Conservation (phyloP, 768 basidiomycete genomes). For the Hydnomerulius pinastri region DNA sequence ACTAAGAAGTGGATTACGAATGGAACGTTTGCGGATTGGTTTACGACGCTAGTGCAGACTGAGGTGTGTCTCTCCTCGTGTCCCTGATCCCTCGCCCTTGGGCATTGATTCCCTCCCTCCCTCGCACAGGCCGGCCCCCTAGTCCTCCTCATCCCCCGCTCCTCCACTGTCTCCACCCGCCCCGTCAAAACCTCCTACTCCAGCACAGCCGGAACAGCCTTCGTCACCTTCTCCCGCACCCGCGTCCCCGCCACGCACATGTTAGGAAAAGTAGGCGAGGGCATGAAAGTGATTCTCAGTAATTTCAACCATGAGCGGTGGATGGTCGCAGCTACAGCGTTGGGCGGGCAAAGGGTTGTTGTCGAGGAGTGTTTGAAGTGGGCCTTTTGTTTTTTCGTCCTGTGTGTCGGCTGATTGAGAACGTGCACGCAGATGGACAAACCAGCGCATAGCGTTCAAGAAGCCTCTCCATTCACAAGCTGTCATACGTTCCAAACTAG, state of each 20-base stretch:
- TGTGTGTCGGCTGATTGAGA: constrained; percentile 6
- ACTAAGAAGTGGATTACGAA: constrained; percentile 99
- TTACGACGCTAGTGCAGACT: constrained; percentile 77
- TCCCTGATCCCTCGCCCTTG: not conserved
- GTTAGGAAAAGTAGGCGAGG: constrained; percentile 83
- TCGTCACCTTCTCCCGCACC: constrained; percentile 76
- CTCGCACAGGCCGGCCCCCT: constrained; percentile 61
- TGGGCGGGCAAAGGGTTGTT: constrained; percentile 74
- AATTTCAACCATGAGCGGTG: constrained; percentile 92
- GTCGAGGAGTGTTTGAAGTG: constrained; percentile 93
- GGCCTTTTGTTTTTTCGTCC: not conserved
- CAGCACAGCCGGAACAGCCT: constrained; percentile 86
- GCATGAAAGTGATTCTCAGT: constrained; percentile 79
- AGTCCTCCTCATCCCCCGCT: constrained; percentile 74
- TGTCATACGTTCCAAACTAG: constrained; percentile 87
- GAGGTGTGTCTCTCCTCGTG: constrained; percentile 42
- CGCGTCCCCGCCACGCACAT: constrained; percentile 86
- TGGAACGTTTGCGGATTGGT: constrained; percentile 82
- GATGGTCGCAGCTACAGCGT: constrained; percentile 76
- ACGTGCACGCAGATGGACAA: constrained; percentile 67
- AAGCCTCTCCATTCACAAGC: constrained; percentile 81
- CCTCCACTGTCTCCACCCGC: constrained; percentile 76
- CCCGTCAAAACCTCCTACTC: constrained; percentile 94
- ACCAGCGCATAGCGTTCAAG: constrained; percentile 88
- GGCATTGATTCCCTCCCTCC: constrained; percentile 1